phyloP scores from a whole-genome alignment of 1,284 basidiomycete genomes.

The Flammula alnicola region DNA sequence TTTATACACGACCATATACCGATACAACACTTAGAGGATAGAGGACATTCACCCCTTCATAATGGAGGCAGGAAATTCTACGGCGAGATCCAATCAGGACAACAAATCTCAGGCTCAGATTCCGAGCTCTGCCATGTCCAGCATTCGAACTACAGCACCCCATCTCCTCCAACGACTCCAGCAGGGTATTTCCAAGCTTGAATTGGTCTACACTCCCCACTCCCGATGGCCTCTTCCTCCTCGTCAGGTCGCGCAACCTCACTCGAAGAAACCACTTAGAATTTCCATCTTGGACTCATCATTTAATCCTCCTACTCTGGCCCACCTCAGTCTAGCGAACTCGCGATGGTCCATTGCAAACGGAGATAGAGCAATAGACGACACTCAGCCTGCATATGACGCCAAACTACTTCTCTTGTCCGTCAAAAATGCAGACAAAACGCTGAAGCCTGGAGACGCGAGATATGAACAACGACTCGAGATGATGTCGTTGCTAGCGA shows the following conservation, averaged over 20 bases:
- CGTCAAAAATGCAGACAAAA: conserved; percentile 90
- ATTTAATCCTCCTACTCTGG: conserved; percentile 92
- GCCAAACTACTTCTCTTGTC: conserved; percentile 86
- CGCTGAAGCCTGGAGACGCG: conserved; percentile 73
- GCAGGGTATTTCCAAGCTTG: conserved; percentile 47
- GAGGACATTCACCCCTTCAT: neutral
- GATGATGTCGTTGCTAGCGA: conserved; percentile 79
- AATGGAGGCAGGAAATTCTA: neutral
- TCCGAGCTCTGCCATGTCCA: conserved; percentile 16
- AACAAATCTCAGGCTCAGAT: conserved; percentile 22
- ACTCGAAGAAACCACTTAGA: conserved; percentile 36
- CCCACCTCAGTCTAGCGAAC: conserved; percentile 82
- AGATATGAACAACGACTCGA: conserved; percentile 75
- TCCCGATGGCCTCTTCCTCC: conserved; percentile 57
- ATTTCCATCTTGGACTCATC: conserved; percentile 87
- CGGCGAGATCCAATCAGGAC: neutral
- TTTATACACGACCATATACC: no score
- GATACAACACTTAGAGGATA: no score
- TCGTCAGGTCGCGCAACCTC: conserved; percentile 20
- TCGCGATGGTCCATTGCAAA: conserved; percentile 27
- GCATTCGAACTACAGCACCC: conserved; percentile 30
- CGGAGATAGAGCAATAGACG: conserved; percentile 20
- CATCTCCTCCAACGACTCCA: conserved; percentile 50
- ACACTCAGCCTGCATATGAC: no score
- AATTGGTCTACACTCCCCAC: conserved; percentile 60